phyloP scores from a whole-genome alignment of 257 asterid genomes.

The Scutellaria baicalensis region DNA sequence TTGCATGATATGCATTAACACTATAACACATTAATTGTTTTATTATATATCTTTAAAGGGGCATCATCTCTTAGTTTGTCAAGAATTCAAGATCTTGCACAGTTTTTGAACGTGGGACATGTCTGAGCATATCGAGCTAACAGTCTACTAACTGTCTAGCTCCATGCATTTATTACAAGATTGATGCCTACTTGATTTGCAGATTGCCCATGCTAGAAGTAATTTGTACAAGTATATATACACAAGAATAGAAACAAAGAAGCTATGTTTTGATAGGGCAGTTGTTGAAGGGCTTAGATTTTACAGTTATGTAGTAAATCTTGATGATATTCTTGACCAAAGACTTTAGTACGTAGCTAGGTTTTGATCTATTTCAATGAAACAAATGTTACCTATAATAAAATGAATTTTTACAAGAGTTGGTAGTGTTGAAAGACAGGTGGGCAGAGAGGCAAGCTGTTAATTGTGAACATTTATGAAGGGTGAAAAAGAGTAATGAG shows the following conservation, averaged over 20 bases:
- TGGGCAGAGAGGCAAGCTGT: not conserved
- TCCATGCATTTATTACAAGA: not conserved
- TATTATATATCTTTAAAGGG: not conserved
- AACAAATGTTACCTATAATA: too few relatives aligned
- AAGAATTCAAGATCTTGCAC: not conserved
- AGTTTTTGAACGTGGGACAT: not conserved
- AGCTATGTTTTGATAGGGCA: too few relatives aligned
- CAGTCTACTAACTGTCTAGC: conserved; percentile 2
- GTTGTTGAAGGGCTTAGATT: too few relatives aligned
- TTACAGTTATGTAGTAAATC: too few relatives aligned
- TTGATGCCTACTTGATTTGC: too few relatives aligned
- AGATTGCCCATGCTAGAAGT: too few relatives aligned
- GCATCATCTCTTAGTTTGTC: not conserved
- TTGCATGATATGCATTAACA: not conserved
- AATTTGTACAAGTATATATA: too few relatives aligned
- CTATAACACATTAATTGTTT: too few relatives aligned
- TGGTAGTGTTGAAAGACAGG: not conserved
- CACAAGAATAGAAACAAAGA: too few relatives aligned
- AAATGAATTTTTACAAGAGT: not conserved
- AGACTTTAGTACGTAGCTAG: too few relatives aligned
- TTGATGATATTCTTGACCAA: too few relatives aligned
- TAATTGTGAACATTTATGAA: not conserved
- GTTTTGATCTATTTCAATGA: too few relatives aligned
- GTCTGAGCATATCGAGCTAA: not conserved
- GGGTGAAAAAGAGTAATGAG: not conserved